A percentile compares a stretch with the other conserved stretches of the same genome.
These are phyloP conservation scores for Sphaerobolus stellatus DNA, from an alignment of 1,284 basidiomycete genomes.

Conservation along the genomic window DNA sequence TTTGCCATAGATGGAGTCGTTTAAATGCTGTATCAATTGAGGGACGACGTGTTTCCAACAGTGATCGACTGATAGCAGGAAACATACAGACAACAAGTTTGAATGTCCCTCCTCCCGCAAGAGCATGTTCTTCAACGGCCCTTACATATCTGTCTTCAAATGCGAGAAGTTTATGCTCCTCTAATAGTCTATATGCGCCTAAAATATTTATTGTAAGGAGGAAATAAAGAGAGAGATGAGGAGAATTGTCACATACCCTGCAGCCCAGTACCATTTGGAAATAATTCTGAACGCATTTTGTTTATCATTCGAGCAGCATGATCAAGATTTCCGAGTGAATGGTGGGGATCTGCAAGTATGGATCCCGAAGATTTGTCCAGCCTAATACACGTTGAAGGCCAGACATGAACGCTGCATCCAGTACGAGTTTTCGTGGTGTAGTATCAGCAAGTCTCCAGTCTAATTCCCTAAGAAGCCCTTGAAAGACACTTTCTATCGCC, in stretches of 20 bases:
- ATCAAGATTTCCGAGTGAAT: slow-evolving; percentile 26
- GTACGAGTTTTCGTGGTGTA: slow-evolving; percentile 24
- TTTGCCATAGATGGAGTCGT: slow-evolving; percentile 22
- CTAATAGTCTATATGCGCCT: neutral
- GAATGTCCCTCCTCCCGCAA: slow-evolving; percentile 9
- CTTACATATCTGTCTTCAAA: slow-evolving; percentile 15
- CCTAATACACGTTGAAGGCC: slow-evolving; percentile 17
- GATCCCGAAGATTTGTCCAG: slow-evolving; percentile 14
- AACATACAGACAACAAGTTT: slow-evolving; percentile 23
- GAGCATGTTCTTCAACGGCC: slow-evolving; percentile 8
- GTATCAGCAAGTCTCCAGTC: slow-evolving; percentile 28
- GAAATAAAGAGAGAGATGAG: too few species aligned
- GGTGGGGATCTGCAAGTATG: slow-evolving; percentile 24
- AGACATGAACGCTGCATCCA: slow-evolving; percentile 24
- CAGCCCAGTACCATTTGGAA: slow-evolving; percentile 24
- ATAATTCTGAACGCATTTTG: slow-evolving; percentile 14
- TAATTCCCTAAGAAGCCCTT: slow-evolving; percentile 12
- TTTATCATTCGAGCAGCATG: slow-evolving; percentile 22
- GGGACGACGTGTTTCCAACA: slow-evolving; percentile 17
- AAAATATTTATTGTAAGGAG: neutral
- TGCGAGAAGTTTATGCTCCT: neutral
- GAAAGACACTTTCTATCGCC: slow-evolving; percentile 1
- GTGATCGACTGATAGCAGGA: slow-evolving; percentile 17
- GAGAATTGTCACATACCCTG: too few species aligned
- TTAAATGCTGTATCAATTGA: slow-evolving; percentile 29